Conservation (phyloP, 441 rosid genomes). For the Viola pubescens region DNA sequence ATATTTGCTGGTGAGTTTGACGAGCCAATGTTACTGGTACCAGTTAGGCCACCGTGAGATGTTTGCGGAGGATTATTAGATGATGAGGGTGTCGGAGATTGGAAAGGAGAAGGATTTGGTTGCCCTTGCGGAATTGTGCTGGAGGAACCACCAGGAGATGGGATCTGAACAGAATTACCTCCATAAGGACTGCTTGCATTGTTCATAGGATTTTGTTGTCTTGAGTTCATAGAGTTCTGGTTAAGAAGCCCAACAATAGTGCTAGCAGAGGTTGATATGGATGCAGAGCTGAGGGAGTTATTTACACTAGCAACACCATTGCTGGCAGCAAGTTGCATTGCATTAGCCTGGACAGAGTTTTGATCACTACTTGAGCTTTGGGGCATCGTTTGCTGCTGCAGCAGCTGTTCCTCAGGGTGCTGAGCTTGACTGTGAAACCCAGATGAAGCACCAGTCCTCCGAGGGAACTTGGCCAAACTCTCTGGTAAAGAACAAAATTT, state of each 20-base stretch:
- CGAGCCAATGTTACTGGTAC: constrained; percentile 50
- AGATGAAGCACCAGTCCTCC: constrained; percentile 53
- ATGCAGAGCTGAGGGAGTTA: constrained; percentile 46
- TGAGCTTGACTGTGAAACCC: constrained; percentile 49
- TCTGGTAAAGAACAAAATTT: constrained; percentile 34
- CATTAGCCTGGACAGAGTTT: constrained; percentile 40
- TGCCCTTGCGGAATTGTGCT: constrained; percentile 56
- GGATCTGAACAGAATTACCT: constrained; percentile 62
- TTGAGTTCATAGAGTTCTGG: constrained; percentile 81
- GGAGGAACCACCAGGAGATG: constrained; percentile 77
- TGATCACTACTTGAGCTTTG: constrained; percentile 49
- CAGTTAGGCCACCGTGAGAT: constrained; percentile 40
- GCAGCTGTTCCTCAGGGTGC: constrained; percentile 57
- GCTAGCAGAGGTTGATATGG: constrained; percentile 63
- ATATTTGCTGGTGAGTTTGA: constrained; percentile 55
- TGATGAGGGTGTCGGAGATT: constrained; percentile 70
- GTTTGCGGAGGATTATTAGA: constrained; percentile 58
- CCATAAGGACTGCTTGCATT: constrained; percentile 76
- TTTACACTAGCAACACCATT: constrained; percentile 47
- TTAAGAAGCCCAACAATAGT: constrained; percentile 76
- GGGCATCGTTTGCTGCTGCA: constrained; percentile 43
- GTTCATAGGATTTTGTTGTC: constrained; percentile 66
- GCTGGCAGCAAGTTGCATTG: constrained; percentile 45
- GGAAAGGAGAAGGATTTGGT: constrained; percentile 61
- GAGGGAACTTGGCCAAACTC: constrained; percentile 93